phyloP scores from a whole-genome alignment of 2,329 filamentous ascomycete species.

The Teratosphaeriaceae sp. region DNA sequence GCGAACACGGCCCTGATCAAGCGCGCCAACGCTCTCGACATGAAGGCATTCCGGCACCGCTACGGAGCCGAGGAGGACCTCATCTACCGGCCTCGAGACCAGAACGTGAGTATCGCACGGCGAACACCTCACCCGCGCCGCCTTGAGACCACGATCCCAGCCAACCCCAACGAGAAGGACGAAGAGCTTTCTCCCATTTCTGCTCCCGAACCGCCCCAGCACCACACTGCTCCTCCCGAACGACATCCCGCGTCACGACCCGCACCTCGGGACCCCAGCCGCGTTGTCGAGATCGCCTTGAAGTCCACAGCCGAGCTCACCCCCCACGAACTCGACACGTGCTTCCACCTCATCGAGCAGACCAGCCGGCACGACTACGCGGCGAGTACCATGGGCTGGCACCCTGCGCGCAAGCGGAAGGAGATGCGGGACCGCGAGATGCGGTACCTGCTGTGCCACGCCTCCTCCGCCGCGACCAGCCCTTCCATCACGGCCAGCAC shows the following conservation, averaged over 20 bases:
- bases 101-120: neutral
- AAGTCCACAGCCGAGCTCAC: constrained; percentile 9
- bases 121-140: too few species aligned
- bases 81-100: constrained; percentile 2
- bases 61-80: constrained; percentile 7
- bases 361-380: constrained; percentile 62
- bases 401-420: constrained; percentile 50
- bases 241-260: too few species aligned
- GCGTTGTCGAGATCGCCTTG: constrained; percentile 5
- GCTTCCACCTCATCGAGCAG: constrained; percentile 51
- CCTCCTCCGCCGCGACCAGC: neutral
- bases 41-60: constrained; percentile 8
- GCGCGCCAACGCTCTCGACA: constrained; percentile 11
- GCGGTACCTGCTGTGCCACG: constrained; percentile 59
- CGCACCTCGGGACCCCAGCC: too few species aligned
- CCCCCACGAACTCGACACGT: constrained; percentile 37
- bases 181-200: too few species aligned
- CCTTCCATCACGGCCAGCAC: neutral
- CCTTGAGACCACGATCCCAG: too few species aligned
- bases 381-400: constrained; percentile 57
- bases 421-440: constrained; percentile 66
- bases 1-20: constrained; percentile 9
- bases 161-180: too few species aligned
- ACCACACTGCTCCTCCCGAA: too few species aligned
- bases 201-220: too few species aligned